These are phyloP conservation scores for Colletotrichum agaves DNA, from an alignment of 2,329 filamentous ascomycete species.

Conservation along the genomic window DNA sequence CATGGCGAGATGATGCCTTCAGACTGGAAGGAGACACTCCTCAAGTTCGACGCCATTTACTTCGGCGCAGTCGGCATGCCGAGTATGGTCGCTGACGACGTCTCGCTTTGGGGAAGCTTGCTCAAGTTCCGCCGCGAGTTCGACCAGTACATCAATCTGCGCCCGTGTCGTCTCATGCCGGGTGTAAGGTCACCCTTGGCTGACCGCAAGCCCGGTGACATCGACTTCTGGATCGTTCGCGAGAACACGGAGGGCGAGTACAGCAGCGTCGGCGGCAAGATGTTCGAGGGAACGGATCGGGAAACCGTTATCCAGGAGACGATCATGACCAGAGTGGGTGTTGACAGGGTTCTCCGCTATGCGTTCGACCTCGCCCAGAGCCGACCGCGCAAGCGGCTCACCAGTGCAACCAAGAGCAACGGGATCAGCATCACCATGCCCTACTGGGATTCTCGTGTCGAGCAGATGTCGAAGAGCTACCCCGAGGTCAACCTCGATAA, in stretches of 20 bases:
- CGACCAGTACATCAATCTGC: constrained; percentile 75
- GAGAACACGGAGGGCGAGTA: constrained; percentile 77
- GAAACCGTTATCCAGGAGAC: constrained; percentile 71
- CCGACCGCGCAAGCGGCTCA: constrained; percentile 67
- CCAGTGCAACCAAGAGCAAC: constrained; percentile 74
- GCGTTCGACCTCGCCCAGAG: constrained; percentile 70
- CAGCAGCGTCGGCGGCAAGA: constrained; percentile 71
- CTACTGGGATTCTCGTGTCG: constrained; percentile 73
- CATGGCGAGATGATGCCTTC: constrained; percentile 53
- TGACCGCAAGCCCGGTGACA: constrained; percentile 61
- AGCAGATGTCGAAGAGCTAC: constrained; percentile 65
- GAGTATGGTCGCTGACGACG: constrained; percentile 68
- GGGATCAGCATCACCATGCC: constrained; percentile 75
- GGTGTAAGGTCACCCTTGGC: constrained; percentile 68
- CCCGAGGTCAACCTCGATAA: constrained; percentile 71
- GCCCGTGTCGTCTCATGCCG: constrained; percentile 69
- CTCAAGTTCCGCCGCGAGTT: constrained; percentile 72
- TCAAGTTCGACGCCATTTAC: constrained; percentile 66
- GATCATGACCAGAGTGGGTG: constrained; percentile 70
- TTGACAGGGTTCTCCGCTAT: constrained; percentile 70
- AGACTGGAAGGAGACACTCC: constrained; percentile 51
- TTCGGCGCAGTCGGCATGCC: constrained; percentile 74
- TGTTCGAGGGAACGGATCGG: constrained; percentile 67
- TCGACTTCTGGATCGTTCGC: constrained; percentile 74
- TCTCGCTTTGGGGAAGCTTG: constrained; percentile 72